Evolutionary conservation across 2,329 filamentous ascomycete species (phyloP).

Genomic region (Fusarium brevicatenulatum): DNA sequence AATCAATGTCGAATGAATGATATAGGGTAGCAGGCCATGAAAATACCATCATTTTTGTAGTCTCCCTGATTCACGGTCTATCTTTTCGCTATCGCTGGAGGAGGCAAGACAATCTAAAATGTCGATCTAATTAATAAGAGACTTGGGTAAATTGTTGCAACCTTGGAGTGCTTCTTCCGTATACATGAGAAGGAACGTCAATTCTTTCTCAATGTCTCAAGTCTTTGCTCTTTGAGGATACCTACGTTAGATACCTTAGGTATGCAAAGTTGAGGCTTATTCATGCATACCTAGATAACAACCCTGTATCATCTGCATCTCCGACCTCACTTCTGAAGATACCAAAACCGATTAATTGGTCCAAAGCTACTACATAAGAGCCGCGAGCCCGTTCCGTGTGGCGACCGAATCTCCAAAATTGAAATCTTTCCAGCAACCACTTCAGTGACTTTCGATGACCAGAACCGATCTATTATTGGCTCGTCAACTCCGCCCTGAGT

Average conservation of each 20-base stretch:
- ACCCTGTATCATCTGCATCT: slow-evolving; percentile 13
- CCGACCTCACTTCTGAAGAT: slow-evolving; percentile 1
- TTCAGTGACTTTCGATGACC: not conserved
- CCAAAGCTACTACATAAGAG: not conserved
- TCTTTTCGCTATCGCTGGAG: not conserved
- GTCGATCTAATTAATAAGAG: not conserved
- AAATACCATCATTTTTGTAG: not conserved
- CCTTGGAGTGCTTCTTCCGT: not conserved
- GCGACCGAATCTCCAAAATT: slow-evolving; percentile 16
- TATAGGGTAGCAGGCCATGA: slow-evolving; percentile 8
- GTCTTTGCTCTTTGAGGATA: not conserved
- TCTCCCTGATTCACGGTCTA: not conserved
- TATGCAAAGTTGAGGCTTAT: not conserved
- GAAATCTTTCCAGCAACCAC: not conserved
- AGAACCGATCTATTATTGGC: slow-evolving; percentile 12
- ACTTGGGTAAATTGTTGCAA: not conserved
- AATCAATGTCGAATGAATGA: not conserved
- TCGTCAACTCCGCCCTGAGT: slow-evolving; percentile 15
- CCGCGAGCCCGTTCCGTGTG: slow-evolving; percentile 12
- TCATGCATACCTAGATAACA: slow-evolving; percentile 11
- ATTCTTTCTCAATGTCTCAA: not conserved
- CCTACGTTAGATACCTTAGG: not conserved
- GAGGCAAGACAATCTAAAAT: not conserved
- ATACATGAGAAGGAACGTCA: not conserved
- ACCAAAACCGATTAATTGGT: slow-evolving; percentile 7